Base-by-base conservation (phyloP, 78 protist genomes). In the Dictyostelium purpureum region DNA sequence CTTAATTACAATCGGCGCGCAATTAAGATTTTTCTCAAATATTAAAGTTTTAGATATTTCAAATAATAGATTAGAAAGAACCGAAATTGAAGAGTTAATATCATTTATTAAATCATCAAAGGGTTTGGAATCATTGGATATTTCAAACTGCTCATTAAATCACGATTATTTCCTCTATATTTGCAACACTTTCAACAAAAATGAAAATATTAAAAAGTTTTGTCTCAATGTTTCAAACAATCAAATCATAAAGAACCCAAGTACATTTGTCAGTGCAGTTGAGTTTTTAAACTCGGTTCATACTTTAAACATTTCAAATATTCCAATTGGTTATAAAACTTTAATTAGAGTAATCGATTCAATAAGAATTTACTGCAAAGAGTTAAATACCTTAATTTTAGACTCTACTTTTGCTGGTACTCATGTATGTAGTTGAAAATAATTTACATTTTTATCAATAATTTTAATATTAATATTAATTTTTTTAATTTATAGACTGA, bases 131-230 rank as follows among this genome's bases (percentile, higher is more conserved):
- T 59, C 61, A 10, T 35, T 79, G 14, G 35, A 47, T 47, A 45
- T 79, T 31, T 79, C 88, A 28, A 57, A 57, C 31, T 79, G 77
- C 19, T 12, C 21, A 2, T 2, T 79, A 0, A 33, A 40, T 10
- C 69, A 79, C 65, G 88, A 79, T 12, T 21, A 65, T 18, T 65
- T 59, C 37, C 38, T 79, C 19, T 79, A 65, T 47, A 21, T 79
- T n/a, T 18, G 65, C 0, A 42, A 47, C 31, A 79, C 77, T 12
- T 5, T 79, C 4, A 19, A 26, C 11, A 79, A 65, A 24, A 79
- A 79, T 65, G 24, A 14, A 65, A 28, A 45, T 47, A 19, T 43
- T 5, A 38, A 21, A 28, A n/a, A 77, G 10, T 77, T 40, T 0
- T 43, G 37, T 43, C 7, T 79, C 1, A 35, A 61, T 11, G n/a